phyloP scores from a whole-genome alignment of 768 basidiomycete genomes.

The Termitomyces sp. region DNA sequence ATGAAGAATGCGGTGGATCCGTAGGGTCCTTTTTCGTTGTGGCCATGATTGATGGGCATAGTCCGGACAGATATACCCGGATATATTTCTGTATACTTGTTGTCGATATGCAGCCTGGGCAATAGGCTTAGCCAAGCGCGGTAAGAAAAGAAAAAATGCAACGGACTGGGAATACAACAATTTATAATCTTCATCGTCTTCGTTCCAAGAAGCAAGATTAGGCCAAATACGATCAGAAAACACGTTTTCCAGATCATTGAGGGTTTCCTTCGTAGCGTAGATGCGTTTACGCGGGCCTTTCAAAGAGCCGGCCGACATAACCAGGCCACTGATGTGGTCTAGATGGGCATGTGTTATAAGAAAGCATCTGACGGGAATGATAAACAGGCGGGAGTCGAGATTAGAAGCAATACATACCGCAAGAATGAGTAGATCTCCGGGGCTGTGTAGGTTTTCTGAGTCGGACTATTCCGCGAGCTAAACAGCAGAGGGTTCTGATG shows the following conservation, averaged over 20 bases:
- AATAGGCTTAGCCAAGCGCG: conserved; percentile 3
- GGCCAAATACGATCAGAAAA: conserved; percentile 87
- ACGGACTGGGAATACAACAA: conserved; percentile 66
- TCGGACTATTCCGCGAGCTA: conserved; percentile 23
- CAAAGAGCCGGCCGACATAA: conserved; percentile 80
- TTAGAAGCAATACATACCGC: conserved; percentile 28
- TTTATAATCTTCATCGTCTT: conserved; percentile 54
- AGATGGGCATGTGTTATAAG: conserved; percentile 88
- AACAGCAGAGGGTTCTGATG: conserved; percentile 55
- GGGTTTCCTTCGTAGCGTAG: conserved; percentile 54
- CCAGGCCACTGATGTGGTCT: conserved; percentile 82
- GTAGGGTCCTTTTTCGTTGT: conserved; percentile 53
- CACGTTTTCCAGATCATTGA: conserved; percentile 65
- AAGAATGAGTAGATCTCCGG: conserved; percentile 54
- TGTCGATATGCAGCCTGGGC: conserved; percentile 47
- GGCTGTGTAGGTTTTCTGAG: conserved; percentile 30
- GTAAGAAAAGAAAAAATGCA: neutral
- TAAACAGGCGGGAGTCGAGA: conserved; percentile 1
- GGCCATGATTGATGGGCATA: conserved; percentile 75
- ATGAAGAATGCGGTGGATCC: conserved; percentile 85
- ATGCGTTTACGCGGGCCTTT: conserved; percentile 60
- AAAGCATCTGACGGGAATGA: conserved; percentile 55
- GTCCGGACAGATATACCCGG: conserved; percentile 58
- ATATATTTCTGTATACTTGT: conserved; percentile 48
- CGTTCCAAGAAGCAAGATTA: conserved; percentile 72